Percentiles rank a stretch among this genome's conserved stretches.
These are phyloP conservation scores for Solanum clarkiae DNA, from an alignment of 257 asterid species.

Conservation along the genomic window DNA sequence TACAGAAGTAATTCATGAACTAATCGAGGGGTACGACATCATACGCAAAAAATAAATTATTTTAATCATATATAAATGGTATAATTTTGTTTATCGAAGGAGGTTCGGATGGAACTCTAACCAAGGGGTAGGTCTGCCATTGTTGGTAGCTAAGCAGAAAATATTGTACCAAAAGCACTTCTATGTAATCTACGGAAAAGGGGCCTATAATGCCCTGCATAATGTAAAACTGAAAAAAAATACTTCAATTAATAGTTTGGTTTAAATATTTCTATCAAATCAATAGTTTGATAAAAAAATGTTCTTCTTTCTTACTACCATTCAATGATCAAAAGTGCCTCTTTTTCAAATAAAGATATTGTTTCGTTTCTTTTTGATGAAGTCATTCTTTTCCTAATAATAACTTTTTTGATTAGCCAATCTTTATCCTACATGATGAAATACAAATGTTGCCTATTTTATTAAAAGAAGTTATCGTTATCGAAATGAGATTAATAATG, in stretches of 20 bases:
- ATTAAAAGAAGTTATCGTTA: not conserved
- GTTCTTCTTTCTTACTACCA: no score
- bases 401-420: not conserved
- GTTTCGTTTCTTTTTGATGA: no score
- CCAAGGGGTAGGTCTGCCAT: no score
- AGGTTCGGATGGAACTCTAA: no score
- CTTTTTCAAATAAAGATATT: not conserved
- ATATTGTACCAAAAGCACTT: not conserved
- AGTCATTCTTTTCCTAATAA: not conserved
- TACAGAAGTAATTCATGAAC: no score
- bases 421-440: not conserved
- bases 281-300: not conserved
- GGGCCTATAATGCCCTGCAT: not conserved
- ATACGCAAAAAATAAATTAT: no score
- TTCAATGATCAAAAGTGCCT: no score
- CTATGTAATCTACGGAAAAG: not conserved
- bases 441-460: no score
- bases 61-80: no score
- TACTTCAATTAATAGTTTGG: not conserved
- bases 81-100: no score
- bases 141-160: no score
- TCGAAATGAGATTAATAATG: not conserved
- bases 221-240: not conserved
- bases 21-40: no score
- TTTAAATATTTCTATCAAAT: not conserved